Evolutionary conservation across 2,329 filamentous ascomycete genomes (phyloP).

Genomic region (Colletotrichum tofieldiae): DNA sequence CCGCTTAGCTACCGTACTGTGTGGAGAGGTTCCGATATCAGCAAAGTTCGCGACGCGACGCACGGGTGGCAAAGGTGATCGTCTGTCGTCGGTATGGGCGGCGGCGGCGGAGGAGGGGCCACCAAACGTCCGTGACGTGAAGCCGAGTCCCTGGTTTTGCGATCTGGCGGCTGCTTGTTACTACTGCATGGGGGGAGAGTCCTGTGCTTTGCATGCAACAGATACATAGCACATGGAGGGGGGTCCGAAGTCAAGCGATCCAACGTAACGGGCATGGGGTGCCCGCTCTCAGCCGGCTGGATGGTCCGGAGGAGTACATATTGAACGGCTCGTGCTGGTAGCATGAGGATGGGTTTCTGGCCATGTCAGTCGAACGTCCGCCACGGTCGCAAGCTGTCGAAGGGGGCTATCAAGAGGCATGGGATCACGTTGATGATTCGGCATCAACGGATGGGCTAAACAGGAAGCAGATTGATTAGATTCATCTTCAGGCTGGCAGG

Average conservation of each 20-base stretch:
- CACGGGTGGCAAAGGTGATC: conserved; percentile 31
- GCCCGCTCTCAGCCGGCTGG: conserved; percentile 22
- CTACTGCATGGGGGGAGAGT: conserved; percentile 6
- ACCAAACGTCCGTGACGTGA: conserved; percentile 24
- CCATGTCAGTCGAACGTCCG: not conserved
- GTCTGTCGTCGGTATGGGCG: conserved; percentile 7
- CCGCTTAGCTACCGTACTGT: not conserved
- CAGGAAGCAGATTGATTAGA: conserved; percentile 7
- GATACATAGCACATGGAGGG: conserved; percentile 18
- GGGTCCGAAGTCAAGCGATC: conserved; percentile 25
- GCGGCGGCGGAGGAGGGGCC: conserved; percentile 1
- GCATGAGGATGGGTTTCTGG: not conserved
- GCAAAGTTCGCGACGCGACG: conserved; percentile 28
- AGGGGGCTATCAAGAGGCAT: not conserved
- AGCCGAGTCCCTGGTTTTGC: conserved; percentile 28
- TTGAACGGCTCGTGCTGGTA: conserved; percentile 14
- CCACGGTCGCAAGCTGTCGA: not conserved
- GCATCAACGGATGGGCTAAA: conserved; percentile 11
- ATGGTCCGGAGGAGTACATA: conserved; percentile 17
- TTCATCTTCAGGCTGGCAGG: not conserved
- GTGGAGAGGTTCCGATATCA: conserved; percentile 21
- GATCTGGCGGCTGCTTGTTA: conserved; percentile 18
- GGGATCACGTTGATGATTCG: conserved; percentile 3
- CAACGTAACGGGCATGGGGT: conserved; percentile 34
- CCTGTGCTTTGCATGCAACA: conserved; percentile 34